phyloP scores from a whole-genome alignment of 2,329 filamentous ascomycete species.

The Metarhizium robertsii region DNA sequence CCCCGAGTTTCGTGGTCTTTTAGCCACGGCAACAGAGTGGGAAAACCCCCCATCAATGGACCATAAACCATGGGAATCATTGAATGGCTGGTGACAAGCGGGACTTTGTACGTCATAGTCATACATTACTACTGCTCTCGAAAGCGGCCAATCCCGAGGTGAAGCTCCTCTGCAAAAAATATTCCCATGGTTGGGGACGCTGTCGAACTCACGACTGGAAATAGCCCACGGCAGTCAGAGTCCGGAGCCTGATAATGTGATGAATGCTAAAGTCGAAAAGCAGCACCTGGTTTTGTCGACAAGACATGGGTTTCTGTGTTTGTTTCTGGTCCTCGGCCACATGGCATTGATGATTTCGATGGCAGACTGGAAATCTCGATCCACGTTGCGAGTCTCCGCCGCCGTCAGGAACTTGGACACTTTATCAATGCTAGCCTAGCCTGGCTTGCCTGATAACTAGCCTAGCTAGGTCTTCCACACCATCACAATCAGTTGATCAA shows the following conservation, averaged over 20 bases:
- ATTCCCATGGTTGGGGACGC: background rate
- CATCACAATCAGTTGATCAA: background rate
- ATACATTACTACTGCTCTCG: background rate
- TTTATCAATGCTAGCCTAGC: background rate
- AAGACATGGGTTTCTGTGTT: background rate
- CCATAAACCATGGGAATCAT: background rate
- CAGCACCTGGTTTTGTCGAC: background rate
- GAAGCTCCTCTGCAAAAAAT: background rate
- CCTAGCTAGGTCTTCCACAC: background rate
- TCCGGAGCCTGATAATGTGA: too few relatives aligned
- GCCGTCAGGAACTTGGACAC: background rate
- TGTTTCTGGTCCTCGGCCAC: background rate
- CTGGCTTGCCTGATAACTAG: too few relatives aligned
- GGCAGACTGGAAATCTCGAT: background rate
- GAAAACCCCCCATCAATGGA: background rate
- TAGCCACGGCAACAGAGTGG: background rate
- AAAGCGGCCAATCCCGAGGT: background rate
- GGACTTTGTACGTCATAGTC: background rate
- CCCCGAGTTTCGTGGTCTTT: background rate
- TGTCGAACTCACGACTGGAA: background rate
- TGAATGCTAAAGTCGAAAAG: background rate
- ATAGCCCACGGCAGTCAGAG: background rate
- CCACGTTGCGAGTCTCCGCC: background rate
- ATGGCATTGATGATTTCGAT: background rate
- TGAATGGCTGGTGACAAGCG: slow-evolving; percentile 3